These are phyloP conservation scores for Ambrosia trifida DNA, from an alignment of 129 eudicot genomes.

Conservation along the genomic window DNA sequence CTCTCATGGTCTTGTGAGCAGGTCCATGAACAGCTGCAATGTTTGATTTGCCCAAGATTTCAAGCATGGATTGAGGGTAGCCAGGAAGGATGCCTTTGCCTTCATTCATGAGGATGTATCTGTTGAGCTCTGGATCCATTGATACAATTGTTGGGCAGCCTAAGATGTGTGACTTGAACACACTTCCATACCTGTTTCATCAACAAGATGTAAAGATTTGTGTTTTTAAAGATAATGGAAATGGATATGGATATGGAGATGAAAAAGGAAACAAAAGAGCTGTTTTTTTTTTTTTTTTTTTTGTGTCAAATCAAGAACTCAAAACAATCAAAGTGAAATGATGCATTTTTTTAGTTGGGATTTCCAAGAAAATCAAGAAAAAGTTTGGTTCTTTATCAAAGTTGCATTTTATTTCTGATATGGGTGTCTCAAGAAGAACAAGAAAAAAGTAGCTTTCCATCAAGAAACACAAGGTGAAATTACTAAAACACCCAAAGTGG, in stretches of 20 bases:
- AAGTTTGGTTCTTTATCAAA: constrained; percentile 15
- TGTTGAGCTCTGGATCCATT: constrained; percentile 93
- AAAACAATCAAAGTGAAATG: constrained; percentile 19
- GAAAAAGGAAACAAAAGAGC: background rate
- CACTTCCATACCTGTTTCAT: constrained; percentile 65
- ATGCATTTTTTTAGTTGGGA: constrained; percentile 30
- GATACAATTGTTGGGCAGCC: constrained; percentile 96
- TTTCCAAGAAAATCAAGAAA: constrained; percentile 24
- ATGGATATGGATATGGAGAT: constrained; percentile 1
- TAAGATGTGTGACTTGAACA: constrained; percentile 85
- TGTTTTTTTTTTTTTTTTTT: constrained; percentile 7
- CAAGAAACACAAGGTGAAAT: constrained; percentile 15
- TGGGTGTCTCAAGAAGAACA: constrained; percentile 19
- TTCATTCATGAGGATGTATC: constrained; percentile 81
- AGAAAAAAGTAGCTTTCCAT: constrained; percentile 22
- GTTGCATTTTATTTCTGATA: constrained; percentile 13
- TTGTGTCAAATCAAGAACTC: constrained; percentile 12
- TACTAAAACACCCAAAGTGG: constrained; percentile 3
- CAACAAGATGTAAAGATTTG: background rate
- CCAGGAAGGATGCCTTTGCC: constrained; percentile 93
- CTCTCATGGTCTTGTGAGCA: constrained; percentile 97
- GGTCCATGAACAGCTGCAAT: constrained; percentile 99
- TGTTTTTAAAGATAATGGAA: background rate
- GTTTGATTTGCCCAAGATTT: constrained; percentile 92
- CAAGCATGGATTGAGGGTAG: constrained; percentile 97